Base-by-base conservation (phyloP, 495 filamentous ascomycete species). In the Terfezia boudieri region DNA sequence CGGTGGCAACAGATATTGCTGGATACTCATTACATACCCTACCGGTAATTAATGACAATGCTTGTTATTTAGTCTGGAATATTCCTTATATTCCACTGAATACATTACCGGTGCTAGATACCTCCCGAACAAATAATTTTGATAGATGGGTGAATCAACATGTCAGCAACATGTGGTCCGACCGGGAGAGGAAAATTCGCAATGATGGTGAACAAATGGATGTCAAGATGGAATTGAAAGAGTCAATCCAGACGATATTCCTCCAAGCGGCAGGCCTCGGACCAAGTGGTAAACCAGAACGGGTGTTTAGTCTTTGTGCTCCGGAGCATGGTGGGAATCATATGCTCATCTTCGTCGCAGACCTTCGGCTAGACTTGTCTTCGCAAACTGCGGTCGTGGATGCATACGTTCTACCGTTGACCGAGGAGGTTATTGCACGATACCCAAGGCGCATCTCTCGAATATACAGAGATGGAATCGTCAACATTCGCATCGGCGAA, bases 371-470 rank as follows among this genome's bases (percentile, higher is more conserved):
- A 14, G 66, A 68, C 41, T 38, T 68, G 8, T 55, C 65, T 5
- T 56, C 67, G 32, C 61, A 68, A 26, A 68, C 65, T 4, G 51
- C 67, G 17, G 62, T 70, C 9, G 55, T 71, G 16, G 69, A 71
- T 52, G 60, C 61, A 4, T 69, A 62, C 36, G 57, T 72, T 10
- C 48, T 71, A 11, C 67, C 66, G 8, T 55, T 71, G 38, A 62
- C 60, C 8, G 36, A 59, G 4, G 49, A 53, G 9, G 26, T 51
- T 12, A 12, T 22, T 22, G 49, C 49, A 7, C 14, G n/a, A 23
- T 22, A 51, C 49, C 41, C 41, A 46, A 0, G 41, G 41, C 12
- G 14, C 14, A 46, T 46, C 3, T 14, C 41, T 5, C 12, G 41
- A 8, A 14, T 46, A 2, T 20, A 46, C 41, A 14, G 41, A 14